Evolutionary conservation across 768 basidiomycete genomes (phyloP), one percentile per base, ranked within the genome.

Genomic region (Amanita exitialis): DNA sequence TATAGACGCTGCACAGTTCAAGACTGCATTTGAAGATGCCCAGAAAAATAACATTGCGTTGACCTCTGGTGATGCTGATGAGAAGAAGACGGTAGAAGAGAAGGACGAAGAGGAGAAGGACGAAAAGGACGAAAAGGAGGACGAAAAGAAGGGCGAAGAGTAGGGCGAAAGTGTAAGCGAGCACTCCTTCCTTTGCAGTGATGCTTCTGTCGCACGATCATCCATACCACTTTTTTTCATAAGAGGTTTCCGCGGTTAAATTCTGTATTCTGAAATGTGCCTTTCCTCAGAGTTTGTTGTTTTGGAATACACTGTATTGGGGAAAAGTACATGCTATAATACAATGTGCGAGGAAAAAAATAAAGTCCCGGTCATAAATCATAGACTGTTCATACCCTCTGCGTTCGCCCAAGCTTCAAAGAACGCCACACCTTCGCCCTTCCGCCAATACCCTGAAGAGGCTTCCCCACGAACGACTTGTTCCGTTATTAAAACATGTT

Each of bases 1-100:
- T 25, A 20, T 57, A 89, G 84, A 93, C 66, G 96, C 96, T 47
- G 77, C 66, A 56, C 75, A 85, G 52, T 99, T 98, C 77, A 96
- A 95, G 76, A 66, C 70, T 35, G 85, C 80, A 47, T 99, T 98
- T 66, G 91, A 96, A 68, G 70, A 77, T 4, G 93, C 86, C 49
- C 90, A 89, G 71, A 76, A 74, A 64, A 75, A 63, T 55, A 94
- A 93, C 60, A 69, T 76, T 23, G 67, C 63, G 16, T 62, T 79
- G 53, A 54, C 53, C 36, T 64, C 59, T 30, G 59, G 55, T 34
- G 43, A 58, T 42, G 47, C 44, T 18, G 54, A 62, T 21, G 60
- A 61, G 13, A 57, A 65, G 21, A 59, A 56, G 36, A 58, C 60
- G 64, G 53, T 61, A 64, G 55, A 64, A 9, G 56, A 68, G 18